phyloP scores from a whole-genome alignment of 1,284 basidiomycete species.

The Stereum hirsutum region DNA sequence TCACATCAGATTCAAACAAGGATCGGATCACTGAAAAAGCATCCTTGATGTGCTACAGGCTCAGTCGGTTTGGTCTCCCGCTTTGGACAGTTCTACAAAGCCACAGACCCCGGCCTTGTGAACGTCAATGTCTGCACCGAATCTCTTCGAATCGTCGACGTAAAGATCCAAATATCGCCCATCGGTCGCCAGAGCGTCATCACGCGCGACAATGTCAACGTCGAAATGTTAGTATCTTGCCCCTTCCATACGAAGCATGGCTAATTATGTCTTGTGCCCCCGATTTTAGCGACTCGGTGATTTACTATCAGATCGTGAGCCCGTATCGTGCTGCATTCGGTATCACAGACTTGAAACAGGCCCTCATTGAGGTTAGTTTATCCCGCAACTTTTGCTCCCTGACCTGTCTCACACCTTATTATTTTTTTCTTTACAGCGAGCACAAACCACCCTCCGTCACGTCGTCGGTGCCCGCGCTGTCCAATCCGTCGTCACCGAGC shows the following conservation, averaged over 20 bases:
- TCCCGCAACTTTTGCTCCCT: too few relatives aligned
- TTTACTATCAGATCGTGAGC: constrained; percentile 84
- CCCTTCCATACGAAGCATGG: not conserved
- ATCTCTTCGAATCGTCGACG: constrained; percentile 75
- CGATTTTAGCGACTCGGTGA: constrained; percentile 67
- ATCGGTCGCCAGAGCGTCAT: constrained; percentile 85
- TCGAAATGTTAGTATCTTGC: constrained; percentile 56
- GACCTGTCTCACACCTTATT: too few relatives aligned
- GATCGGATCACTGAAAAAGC: not conserved
- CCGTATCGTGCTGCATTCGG: constrained; percentile 91
- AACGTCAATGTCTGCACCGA: constrained; percentile 94
- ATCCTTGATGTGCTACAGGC: constrained; percentile 31
- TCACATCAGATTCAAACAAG: constrained; percentile 3
- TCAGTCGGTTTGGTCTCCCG: constrained; percentile 87
- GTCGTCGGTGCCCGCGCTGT: constrained; percentile 88
- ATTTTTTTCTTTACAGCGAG: too few relatives aligned
- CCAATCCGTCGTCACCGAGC: constrained; percentile 83
- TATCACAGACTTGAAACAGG: constrained; percentile 81
- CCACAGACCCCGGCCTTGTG: constrained; percentile 88
- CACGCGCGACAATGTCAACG: constrained; percentile 84
- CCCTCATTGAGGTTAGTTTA: constrained; percentile 88
- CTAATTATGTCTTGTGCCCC: constrained; percentile 3
- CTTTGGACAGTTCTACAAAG: constrained; percentile 92
- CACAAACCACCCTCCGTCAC: constrained; percentile 92
- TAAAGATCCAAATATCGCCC: constrained; percentile 87